Conservation (phyloP, 371 early-diverging fungal genomes). For the Mucor racemosus region DNA sequence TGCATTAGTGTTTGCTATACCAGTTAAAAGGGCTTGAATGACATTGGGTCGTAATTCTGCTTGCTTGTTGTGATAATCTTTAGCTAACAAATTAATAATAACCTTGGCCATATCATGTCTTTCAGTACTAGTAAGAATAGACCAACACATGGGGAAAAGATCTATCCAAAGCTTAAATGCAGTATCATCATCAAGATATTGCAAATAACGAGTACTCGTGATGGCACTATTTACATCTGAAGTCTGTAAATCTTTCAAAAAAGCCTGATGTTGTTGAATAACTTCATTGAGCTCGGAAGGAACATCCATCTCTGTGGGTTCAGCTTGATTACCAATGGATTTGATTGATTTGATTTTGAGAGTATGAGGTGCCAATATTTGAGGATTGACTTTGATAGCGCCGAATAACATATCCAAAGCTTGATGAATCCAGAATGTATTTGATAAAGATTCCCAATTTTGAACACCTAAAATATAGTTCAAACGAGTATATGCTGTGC, state of each 20-base stretch:
- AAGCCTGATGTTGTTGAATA: slow-evolving; percentile 58
- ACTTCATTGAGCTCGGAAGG: slow-evolving; percentile 38
- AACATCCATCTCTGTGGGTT: slow-evolving; percentile 13
- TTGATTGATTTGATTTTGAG: slow-evolving; percentile 59
- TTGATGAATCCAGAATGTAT: slow-evolving; percentile 92
- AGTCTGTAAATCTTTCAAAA: slow-evolving; percentile 62
- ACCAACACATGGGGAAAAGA: slow-evolving; percentile 89
- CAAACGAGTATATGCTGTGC: slow-evolving; percentile 71
- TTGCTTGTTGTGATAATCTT: slow-evolving; percentile 90
- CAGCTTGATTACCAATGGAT: slow-evolving; percentile 34
- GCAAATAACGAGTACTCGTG: slow-evolving; percentile 66
- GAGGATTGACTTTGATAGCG: slow-evolving; percentile 52
- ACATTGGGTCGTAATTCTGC: slow-evolving; percentile 89
- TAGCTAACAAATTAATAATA: slow-evolving; percentile 82
- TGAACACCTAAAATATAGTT: slow-evolving; percentile 92
- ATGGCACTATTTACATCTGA: slow-evolving; percentile 58
- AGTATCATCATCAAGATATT: slow-evolving; percentile 72
- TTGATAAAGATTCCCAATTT: slow-evolving; percentile 91
- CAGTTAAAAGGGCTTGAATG: slow-evolving; percentile 87
- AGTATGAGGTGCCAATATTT: slow-evolving; percentile 46
- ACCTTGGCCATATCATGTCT: slow-evolving; percentile 85
- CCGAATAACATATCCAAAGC: slow-evolving; percentile 87
- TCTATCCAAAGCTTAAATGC: slow-evolving; percentile 83
- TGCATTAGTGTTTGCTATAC: slow-evolving; percentile 74
- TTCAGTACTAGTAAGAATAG: slow-evolving; percentile 69